Base-by-base conservation (phyloP, 2,329 filamentous ascomycete species). In the Fusarium sp. region DNA sequence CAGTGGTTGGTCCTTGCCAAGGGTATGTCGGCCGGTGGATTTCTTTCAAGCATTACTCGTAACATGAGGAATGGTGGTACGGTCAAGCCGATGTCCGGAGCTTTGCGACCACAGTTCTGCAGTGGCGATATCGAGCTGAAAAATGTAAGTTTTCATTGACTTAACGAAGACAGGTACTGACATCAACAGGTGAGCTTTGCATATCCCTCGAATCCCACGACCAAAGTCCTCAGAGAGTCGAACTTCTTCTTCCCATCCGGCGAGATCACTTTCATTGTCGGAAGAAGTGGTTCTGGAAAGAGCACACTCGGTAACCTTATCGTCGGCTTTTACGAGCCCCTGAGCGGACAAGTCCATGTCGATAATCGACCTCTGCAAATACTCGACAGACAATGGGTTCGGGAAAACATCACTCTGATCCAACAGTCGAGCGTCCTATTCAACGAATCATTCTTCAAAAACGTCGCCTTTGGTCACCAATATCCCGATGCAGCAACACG, bases 221-320 rank as follows among this genome's bases (percentile, higher is more conserved):
- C 86, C 19, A 76, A 79, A 0, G 89, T 90, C 3, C 83, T 98
- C 12, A 79, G 86, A 2, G 80, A 86, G 9, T 86, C 88, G 0
- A 89, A 84, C 0, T 85, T 98, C 65, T 86, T 84, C 69, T 95
- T 98, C 60, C 87, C 89, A 0, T 84, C 90, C 0, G 90, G 92
- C 0, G 84, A 92, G 65, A 89, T 91, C 5, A 93, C 90, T 0
- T 98, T 96, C 74, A 84, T 98, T 4, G 88, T 98, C 51, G 96
- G 95, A 0, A 87, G 86, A 73, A 97, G 93, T 74, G 96, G 96
- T 1, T 97, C 93, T 3, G 95, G 95, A 0, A 98, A 98, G 78
- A 97, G 93, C 72, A 98, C 95, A 0, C 76, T 98, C 2, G 90
- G 91, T 2, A 93, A 93, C 75, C 84, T 98, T 1, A 84, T 98